A percentile compares a stretch with the other conserved stretches of the same genome.
These are phyloP conservation scores for Pseudogymnoascus sp. DNA, from an alignment of 2,329 filamentous ascomycete species.

Conservation along the genomic window DNA sequence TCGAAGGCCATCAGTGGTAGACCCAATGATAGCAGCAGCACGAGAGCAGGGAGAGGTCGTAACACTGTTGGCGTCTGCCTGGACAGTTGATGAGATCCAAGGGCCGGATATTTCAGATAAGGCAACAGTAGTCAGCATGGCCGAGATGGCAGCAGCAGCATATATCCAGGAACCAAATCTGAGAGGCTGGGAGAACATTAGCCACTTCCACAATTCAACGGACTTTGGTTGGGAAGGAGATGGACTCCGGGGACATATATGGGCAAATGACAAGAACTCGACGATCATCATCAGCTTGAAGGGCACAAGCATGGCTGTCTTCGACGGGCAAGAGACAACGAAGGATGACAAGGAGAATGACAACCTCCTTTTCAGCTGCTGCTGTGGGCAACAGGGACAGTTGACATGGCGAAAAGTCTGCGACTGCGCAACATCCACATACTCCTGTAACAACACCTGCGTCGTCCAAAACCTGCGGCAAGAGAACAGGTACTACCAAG, in stretches of 20 bases:
- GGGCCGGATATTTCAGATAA: constrained; percentile 79
- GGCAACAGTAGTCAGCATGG: constrained; percentile 70
- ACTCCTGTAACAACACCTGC: constrained; percentile 88
- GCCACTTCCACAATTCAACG: constrained; percentile 71
- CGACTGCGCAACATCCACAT: constrained; percentile 81
- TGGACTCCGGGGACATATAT: constrained; percentile 86
- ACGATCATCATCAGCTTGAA: constrained; percentile 91
- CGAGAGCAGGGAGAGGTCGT: constrained; percentile 61
- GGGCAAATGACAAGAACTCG: constrained; percentile 75
- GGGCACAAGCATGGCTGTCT: constrained; percentile 82
- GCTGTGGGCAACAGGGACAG: constrained; percentile 87
- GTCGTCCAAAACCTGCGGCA: constrained; percentile 65
- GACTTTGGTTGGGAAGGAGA: constrained; percentile 92
- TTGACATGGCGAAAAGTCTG: constrained; percentile 89
- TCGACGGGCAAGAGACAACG: constrained; percentile 93
- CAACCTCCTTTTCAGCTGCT: constrained; percentile 97
- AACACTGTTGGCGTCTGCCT: constrained; percentile 64
- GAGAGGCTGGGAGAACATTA: constrained; percentile 74
- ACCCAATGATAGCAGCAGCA: constrained; percentile 68
- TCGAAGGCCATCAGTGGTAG: constrained; percentile 66
- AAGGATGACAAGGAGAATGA: constrained; percentile 98
- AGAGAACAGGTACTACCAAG: constrained; percentile 87
- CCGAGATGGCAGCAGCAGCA: constrained; percentile 77
- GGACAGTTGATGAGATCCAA: constrained; percentile 66
- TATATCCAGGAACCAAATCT: constrained; percentile 67